Percentiles rank a stretch among this genome's conserved stretches.
These are phyloP conservation scores for Nakazawaea anatomiae DNA, from an alignment of 805 yeast species.

Conservation along the genomic window DNA sequence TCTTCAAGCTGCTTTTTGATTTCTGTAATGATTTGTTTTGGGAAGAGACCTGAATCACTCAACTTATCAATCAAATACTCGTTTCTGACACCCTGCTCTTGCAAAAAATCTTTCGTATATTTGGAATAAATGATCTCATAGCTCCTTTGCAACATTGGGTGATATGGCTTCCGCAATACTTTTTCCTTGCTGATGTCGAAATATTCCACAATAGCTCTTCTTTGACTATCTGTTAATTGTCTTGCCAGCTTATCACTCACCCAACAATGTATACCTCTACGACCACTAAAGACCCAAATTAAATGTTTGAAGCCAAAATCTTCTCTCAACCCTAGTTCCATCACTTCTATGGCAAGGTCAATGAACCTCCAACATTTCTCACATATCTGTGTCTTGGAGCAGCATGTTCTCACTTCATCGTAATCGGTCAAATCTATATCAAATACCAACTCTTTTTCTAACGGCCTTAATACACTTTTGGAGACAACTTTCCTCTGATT, in stretches of 20 bases:
- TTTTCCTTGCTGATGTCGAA: slow-evolving; percentile 62
- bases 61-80: slow-evolving; percentile 55
- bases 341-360: slow-evolving; percentile 71
- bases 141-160: slow-evolving; percentile 81
- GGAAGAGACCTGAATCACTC: slow-evolving; percentile 50
- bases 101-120: slow-evolving; percentile 61
- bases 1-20: slow-evolving; percentile 47
- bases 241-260: slow-evolving; percentile 84
- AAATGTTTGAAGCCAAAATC: slow-evolving; percentile 87
- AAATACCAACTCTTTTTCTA: slow-evolving; percentile 82
- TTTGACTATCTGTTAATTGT: slow-evolving; percentile 58
- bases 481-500: slow-evolving; percentile 72
- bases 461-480: slow-evolving; percentile 72
- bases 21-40: slow-evolving; percentile 36
- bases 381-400: slow-evolving; percentile 81
- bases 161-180: slow-evolving; percentile 70
- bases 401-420: slow-evolving; percentile 90
- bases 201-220: slow-evolving; percentile 80
- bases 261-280: slow-evolving; percentile 99
- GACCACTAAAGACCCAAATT: slow-evolving; percentile 95
- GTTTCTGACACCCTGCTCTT: slow-evolving; percentile 73
- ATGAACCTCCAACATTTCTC: slow-evolving; percentile 91
- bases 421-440: slow-evolving; percentile 98
- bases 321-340: slow-evolving; percentile 65
- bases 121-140: slow-evolving; percentile 57